phyloP scores from a whole-genome alignment of 2,329 filamentous ascomycete species.

The Curvularia verruculosa region DNA sequence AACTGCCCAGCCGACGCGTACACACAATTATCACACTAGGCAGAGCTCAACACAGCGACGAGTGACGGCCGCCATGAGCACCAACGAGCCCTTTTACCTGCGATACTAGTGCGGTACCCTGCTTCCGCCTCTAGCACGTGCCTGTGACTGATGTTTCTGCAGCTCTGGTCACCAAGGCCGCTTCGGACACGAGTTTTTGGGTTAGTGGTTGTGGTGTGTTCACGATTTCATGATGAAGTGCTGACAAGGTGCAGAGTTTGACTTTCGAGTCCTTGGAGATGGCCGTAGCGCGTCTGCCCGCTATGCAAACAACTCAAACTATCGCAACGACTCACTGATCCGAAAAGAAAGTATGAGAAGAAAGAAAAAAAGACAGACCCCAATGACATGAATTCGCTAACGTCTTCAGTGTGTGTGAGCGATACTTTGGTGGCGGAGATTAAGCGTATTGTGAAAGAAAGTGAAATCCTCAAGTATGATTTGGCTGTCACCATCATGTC shows the following conservation, averaged over 20 bases:
- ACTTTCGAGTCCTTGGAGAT: conserved; percentile 90
- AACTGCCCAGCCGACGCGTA: conserved; percentile 9
- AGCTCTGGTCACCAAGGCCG: conserved; percentile 97
- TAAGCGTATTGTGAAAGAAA: conserved; percentile 94
- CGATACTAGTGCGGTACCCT: conserved; percentile 83
- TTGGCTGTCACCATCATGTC: neutral
- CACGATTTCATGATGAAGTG: neutral
- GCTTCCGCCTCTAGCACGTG: conserved; percentile 17
- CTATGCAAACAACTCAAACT: conserved; percentile 99
- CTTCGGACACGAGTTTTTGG: conserved; percentile 97
- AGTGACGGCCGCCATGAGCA: conserved; percentile 61
- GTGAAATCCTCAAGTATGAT: conserved; percentile 91
- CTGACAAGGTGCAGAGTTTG: conserved; percentile 74
- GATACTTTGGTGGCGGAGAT: conserved; percentile 89
- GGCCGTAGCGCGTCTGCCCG: conserved; percentile 90
- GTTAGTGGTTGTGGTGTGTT: conserved; percentile 56
- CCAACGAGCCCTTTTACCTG: conserved; percentile 88
- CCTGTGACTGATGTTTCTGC: conserved; percentile 32
- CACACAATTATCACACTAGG: conserved; percentile 5
- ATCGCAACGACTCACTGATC: conserved; percentile 97
- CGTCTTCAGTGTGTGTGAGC: conserved; percentile 85
- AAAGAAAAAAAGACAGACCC: neutral
- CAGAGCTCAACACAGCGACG: neutral
- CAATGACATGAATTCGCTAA: conserved; percentile 11
- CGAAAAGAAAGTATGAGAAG: conserved; percentile 90